Evolutionary conservation across 129 eudicot species (phyloP), one percentile per base, ranked within the genome.

Genomic region (Chrysanthemum makinoi): DNA sequence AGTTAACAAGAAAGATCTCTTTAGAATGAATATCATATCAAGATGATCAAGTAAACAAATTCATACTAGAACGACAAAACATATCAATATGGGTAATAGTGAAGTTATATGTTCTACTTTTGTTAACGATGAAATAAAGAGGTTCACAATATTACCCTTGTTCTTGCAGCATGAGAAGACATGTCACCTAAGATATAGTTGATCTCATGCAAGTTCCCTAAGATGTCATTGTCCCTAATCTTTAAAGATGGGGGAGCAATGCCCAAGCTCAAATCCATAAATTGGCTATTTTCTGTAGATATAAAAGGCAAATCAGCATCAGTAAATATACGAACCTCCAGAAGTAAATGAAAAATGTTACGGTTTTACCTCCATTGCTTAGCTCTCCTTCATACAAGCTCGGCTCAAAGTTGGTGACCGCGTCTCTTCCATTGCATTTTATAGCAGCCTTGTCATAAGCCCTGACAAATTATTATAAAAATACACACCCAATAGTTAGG

Each of bases 361-460:
- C 12, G 18, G 30, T 20, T 14, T 19, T 33, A 52, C 47, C 65
- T 56, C 20, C 72, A 39, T 19, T 10, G 63, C 24, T 80, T 33
- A 78, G 28, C 61, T 78, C 88, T 4, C 46, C 86, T 19, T 60
- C 84, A 24, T 89, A 89, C 19, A 72, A 65, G 74, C 76, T 80
- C 0, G 85, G 90, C 51, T 86, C 93, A 71, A 89, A 89, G 69
- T 89, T 89, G 62, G 96, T 89, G 80, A 89, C 80, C 14, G 96
- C 96, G 76, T 89, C 96, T 77, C 74, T 84, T 12, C 93, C 93
- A 20, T 89, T 86, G 80, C 93, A 86, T 75, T 78, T 87, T 39
- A 89, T 77, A 35, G 96, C 96, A 13, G 96, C 96, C 78, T 78
- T 86, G 61, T 89, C 96, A 39, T 86, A 89, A 64, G 93, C 96